Percentiles rank a stretch among this genome's conserved stretches.
Evolutionary conservation across 2,329 filamentous ascomycete genomes (phyloP).

Genomic region (Byssochlamys sp.): DNA sequence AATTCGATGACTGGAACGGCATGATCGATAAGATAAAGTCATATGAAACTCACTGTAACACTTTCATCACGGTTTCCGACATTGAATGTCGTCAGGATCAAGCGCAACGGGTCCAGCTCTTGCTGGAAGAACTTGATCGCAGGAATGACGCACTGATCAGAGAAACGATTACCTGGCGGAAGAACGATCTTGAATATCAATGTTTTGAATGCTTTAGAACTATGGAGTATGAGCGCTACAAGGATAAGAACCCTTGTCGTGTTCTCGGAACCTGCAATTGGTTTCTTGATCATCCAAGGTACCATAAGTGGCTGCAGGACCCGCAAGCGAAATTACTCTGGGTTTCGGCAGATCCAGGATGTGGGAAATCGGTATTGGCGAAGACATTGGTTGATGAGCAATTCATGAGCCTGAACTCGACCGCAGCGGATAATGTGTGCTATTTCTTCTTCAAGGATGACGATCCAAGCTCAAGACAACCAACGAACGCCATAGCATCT

Average conservation of each 20-base stretch:
- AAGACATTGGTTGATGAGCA: constrained; percentile 10
- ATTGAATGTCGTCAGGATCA: neutral
- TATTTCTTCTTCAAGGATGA: constrained; percentile 4
- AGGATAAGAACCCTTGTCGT: constrained; percentile 9
- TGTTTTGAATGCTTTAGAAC: constrained; percentile 3
- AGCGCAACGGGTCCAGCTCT: neutral
- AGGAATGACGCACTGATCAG: neutral
- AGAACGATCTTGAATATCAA: neutral
- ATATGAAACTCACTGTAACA: neutral
- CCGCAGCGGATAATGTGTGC: constrained; percentile 1
- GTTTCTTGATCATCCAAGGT: constrained; percentile 18
- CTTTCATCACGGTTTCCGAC: neutral
- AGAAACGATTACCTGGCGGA: neutral
- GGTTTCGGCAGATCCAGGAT: constrained; percentile 21
- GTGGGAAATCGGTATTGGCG: constrained; percentile 18
- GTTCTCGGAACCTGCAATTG: constrained; percentile 23
- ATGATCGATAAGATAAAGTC: constrained; percentile 2
- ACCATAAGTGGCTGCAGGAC: constrained; percentile 15
- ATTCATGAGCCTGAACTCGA: neutral
- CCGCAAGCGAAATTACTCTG: constrained; percentile 12
- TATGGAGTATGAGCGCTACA: constrained; percentile 5
- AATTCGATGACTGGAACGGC: constrained; percentile 2
- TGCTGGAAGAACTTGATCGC: neutral
- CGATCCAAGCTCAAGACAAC: neutral
- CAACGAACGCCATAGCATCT: neutral